Evolutionary conservation across 768 basidiomycete genomes (phyloP).

Genomic region (Amanita muscaria): DNA sequence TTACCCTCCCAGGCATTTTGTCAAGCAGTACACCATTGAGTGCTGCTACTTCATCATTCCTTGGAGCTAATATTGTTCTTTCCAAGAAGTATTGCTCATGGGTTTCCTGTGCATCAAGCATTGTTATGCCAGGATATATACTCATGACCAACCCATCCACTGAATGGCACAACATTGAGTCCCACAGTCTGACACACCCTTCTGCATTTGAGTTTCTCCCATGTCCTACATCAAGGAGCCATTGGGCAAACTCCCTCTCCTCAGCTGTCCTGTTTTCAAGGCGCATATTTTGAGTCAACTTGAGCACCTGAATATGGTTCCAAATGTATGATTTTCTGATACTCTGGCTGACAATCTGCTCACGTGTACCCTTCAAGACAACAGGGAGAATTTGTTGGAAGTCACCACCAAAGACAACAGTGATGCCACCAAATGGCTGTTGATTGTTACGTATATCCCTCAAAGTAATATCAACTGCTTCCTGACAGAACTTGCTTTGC

Average conservation of each 20-base stretch:
- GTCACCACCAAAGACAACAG: slow-evolving; percentile 37
- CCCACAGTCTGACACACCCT: slow-evolving; percentile 11
- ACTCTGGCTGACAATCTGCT: slow-evolving; percentile 26
- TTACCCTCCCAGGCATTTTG: slow-evolving; percentile 15
- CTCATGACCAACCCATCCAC: slow-evolving; percentile 17
- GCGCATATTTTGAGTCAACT: slow-evolving; percentile 26
- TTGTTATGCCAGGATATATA: slow-evolving; percentile 21
- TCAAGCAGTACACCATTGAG: slow-evolving; percentile 21
- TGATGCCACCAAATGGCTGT: slow-evolving; percentile 31
- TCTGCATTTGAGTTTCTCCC: slow-evolving; percentile 17
- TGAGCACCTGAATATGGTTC: too few species aligned
- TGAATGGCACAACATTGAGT: slow-evolving; percentile 20
- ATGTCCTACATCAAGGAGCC: slow-evolving; percentile 19
- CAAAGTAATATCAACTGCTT: slow-evolving; percentile 11
- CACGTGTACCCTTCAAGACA: slow-evolving; percentile 24
- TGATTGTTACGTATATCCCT: slow-evolving; percentile 21
- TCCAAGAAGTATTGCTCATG: slow-evolving; percentile 26
- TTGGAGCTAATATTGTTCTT: slow-evolving; percentile 24
- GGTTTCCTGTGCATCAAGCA: slow-evolving; percentile 16
- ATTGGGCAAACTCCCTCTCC: slow-evolving; percentile 19
- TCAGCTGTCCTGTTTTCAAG: slow-evolving; percentile 20
- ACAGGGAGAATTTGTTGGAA: slow-evolving; percentile 39
- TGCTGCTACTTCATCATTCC: slow-evolving; percentile 26
- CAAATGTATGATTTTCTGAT: too few species aligned
- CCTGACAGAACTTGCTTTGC: too few species aligned